Conservation (phyloP, 805 yeast genomes). For the Candida sakaeoensis region DNA sequence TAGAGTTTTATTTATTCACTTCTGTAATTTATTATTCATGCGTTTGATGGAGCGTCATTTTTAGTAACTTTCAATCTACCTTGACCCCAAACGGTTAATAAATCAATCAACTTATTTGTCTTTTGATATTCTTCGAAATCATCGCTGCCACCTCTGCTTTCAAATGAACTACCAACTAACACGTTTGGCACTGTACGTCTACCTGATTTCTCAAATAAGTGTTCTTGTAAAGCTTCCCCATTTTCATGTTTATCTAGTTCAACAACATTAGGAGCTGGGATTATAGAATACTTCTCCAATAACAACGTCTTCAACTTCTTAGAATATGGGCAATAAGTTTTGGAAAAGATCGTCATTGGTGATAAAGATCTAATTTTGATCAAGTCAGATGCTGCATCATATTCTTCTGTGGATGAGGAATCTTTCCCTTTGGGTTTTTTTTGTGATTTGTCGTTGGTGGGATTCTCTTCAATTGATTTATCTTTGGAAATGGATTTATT, state of each 20-base stretch:
- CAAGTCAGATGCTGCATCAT: conserved; percentile 38
- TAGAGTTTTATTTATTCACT: not conserved
- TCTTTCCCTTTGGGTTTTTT: conserved; percentile 6
- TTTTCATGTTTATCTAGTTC: conserved; percentile 80
- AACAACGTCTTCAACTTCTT: conserved; percentile 66
- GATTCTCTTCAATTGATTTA: conserved; percentile 4
- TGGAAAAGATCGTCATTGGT: conserved; percentile 63
- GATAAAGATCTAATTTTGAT: conserved; percentile 53
- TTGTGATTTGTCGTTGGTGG: conserved; percentile 1
- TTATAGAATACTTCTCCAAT: conserved; percentile 57
- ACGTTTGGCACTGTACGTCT: conserved; percentile 90
- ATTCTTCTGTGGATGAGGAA: conserved; percentile 3
- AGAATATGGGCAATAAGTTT: conserved; percentile 70
- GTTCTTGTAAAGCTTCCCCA: conserved; percentile 72
- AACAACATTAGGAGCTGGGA: conserved; percentile 69
- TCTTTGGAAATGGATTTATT: conserved; percentile 32
- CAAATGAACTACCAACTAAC: conserved; percentile 55
- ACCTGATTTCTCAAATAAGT: conserved; percentile 65
- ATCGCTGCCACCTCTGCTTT: conserved; percentile 84
- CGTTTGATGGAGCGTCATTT: conserved; percentile 56
- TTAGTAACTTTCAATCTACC: conserved; percentile 46
- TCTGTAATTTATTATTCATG: conserved; percentile 13
- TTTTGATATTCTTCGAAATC: conserved; percentile 66
- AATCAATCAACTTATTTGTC: conserved; percentile 48
- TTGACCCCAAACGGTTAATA: conserved; percentile 62